Percentiles rank a stretch among this genome's conserved stretches.
Evolutionary conservation across 2,329 filamentous ascomycete genomes (phyloP).

Genomic region (Ceratocystis cubensis): DNA sequence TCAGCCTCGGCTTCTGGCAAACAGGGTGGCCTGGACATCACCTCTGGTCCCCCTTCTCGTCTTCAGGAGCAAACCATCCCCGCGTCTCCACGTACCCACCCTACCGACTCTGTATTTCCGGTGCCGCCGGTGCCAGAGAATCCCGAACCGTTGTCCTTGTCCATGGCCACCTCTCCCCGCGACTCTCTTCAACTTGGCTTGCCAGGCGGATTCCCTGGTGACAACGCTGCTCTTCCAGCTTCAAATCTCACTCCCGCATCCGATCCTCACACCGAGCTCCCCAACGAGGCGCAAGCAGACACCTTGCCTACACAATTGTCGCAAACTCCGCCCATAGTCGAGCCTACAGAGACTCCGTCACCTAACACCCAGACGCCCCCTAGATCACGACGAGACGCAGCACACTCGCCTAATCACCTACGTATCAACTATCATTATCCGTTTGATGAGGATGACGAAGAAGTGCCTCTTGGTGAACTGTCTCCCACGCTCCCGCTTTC

Average conservation of each 20-base stretch:
- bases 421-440: constrained; percentile 20
- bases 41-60: neutral
- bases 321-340: constrained; percentile 4
- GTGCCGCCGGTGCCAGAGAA: neutral
- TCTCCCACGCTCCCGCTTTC: constrained; percentile 20
- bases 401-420: constrained; percentile 9
- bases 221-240: constrained; percentile 26
- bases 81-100: neutral
- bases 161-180: neutral
- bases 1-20: constrained; percentile 23
- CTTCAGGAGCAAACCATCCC: neutral
- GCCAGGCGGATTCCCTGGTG: constrained; percentile 47
- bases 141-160: neutral
- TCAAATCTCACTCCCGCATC: constrained; percentile 30
- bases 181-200: constrained; percentile 30
- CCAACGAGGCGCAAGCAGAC: constrained; percentile 35
- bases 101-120: neutral
- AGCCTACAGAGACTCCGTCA: neutral
- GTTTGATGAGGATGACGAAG: constrained; percentile 18
- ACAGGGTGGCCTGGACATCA: neutral
- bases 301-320: constrained; percentile 5
- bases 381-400: neutral
- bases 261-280: constrained; percentile 58
- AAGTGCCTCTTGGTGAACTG: constrained; percentile 16
- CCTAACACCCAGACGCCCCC: constrained; percentile 5